Conservation (phyloP, 1,139 yeast species). For the Yamadazyma songkhlaensis region DNA sequence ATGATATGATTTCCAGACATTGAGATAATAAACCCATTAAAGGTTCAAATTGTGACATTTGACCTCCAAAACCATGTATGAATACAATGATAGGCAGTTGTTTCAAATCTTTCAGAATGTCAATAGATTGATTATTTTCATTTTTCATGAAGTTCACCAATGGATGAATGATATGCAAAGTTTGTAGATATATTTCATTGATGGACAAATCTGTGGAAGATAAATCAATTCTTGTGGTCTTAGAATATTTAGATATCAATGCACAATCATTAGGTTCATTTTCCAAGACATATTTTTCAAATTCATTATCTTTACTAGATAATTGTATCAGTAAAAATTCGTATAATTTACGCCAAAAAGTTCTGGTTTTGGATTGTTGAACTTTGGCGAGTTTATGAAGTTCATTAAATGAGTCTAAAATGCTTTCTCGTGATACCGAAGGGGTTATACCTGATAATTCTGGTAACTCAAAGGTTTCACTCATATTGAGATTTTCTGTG, state of each 20-base stretch:
- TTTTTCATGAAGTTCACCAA: constrained; percentile 45
- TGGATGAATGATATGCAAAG: constrained; percentile 55
- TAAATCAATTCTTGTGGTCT: constrained; percentile 36
- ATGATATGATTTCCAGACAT: constrained; percentile 58
- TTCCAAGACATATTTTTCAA: constrained; percentile 36
- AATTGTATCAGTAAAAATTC: neutral
- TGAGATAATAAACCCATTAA: constrained; percentile 63
- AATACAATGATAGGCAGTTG: constrained; percentile 59
- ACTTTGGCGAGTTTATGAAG: constrained; percentile 6
- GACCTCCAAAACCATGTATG: constrained; percentile 79
- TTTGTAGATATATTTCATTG: constrained; percentile 34
- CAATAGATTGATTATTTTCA: constrained; percentile 25
- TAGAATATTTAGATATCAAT: constrained; percentile 46
- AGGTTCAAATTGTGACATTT: constrained; percentile 68
- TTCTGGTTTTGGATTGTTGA: constrained; percentile 5
- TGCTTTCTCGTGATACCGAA: neutral
- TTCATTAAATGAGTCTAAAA: constrained; percentile 1
- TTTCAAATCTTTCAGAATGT: constrained; percentile 35
- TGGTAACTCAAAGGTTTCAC: neutral
- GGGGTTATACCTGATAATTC: constrained; percentile 1
- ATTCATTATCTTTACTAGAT: neutral
- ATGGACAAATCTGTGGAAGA: constrained; percentile 24
- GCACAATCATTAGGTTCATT: constrained; percentile 57
- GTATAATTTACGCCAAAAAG: neutral
- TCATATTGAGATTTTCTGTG: neutral